phyloP scores from a whole-genome alignment of 2,329 filamentous ascomycete species.

The Colletotrichum kahawae region DNA sequence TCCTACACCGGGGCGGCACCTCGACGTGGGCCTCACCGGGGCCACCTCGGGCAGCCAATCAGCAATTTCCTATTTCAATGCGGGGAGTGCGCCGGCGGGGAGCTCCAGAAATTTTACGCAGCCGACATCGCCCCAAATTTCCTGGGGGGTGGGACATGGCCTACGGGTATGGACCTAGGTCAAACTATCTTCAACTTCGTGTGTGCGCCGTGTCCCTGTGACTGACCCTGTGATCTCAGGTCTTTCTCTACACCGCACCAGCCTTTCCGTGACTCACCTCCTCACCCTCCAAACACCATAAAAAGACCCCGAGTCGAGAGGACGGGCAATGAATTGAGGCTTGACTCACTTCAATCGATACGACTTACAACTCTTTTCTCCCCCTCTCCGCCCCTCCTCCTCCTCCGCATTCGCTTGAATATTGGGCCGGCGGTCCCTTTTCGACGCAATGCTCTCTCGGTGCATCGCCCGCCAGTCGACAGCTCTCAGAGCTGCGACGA shows the following conservation, averaged over 20 bases:
- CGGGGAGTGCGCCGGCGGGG: conserved; percentile 27
- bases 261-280: conserved; percentile 23
- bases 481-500: conserved; percentile 27
- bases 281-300: neutral
- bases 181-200: conserved; percentile 1
- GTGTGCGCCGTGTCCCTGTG: conserved; percentile 29
- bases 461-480: conserved; percentile 24
- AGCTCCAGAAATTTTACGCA: conserved; percentile 29
- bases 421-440: neutral
- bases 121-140: conserved; percentile 36
- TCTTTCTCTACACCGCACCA: conserved; percentile 1
- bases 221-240: conserved; percentile 33
- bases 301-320: neutral
- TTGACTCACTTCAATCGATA: neutral
- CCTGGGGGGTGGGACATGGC: neutral
- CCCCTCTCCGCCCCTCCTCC: neutral
- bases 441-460: conserved; percentile 25
- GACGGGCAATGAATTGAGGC: neutral
- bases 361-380: neutral
- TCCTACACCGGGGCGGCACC: neutral
- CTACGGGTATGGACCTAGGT: neutral
- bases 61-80: conserved; percentile 29
- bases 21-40: neutral
- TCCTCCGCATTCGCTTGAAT: neutral
- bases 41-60: conserved; percentile 26